These are phyloP conservation scores for Thalassiosira profunda DNA, from an alignment of 108 stramenopile species.

Conservation along the genomic window DNA sequence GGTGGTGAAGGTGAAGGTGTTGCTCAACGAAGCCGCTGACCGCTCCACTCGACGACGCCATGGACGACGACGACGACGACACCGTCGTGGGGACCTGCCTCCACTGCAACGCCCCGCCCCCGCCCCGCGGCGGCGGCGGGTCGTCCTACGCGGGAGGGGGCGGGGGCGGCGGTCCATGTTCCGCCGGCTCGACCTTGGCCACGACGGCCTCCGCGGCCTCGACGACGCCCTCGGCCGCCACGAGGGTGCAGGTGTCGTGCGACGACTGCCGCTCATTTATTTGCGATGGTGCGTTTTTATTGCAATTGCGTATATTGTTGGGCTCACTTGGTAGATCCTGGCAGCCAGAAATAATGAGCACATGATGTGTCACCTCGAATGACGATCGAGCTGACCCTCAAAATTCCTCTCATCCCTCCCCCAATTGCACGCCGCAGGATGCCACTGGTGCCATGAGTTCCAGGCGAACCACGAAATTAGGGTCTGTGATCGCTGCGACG, in stretches of 20 bases:
- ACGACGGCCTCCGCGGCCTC: conserved; percentile 16
- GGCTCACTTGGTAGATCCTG: not conserved
- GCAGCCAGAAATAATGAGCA: no score
- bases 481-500: conserved; percentile 94
- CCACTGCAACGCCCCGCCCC: conserved; percentile 48
- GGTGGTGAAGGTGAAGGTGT: no score
- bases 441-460: conserved; percentile 95
- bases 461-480: conserved; percentile 94
- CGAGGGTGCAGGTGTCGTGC: conserved; percentile 84
- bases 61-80: conserved; percentile 46
- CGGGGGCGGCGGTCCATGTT: conserved; percentile 11
- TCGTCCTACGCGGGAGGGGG: conserved; percentile 28
- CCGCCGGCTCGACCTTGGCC: conserved; percentile 32
- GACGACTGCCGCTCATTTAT: conserved; percentile 90
- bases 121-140: conserved; percentile 27
- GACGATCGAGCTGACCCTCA: no score
- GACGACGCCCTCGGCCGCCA: conserved; percentile 18
- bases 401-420: no score
- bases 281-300: conserved; percentile 56
- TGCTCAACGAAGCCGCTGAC: no score
- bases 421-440: conserved; percentile 25
- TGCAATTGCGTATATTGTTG: not conserved
- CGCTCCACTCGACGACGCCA: conserved; percentile 11
- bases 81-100: conserved; percentile 53
- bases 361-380: no score